Base-by-base conservation (phyloP, 495 filamentous ascomycete species). In the Jackrogersella minutella region DNA sequence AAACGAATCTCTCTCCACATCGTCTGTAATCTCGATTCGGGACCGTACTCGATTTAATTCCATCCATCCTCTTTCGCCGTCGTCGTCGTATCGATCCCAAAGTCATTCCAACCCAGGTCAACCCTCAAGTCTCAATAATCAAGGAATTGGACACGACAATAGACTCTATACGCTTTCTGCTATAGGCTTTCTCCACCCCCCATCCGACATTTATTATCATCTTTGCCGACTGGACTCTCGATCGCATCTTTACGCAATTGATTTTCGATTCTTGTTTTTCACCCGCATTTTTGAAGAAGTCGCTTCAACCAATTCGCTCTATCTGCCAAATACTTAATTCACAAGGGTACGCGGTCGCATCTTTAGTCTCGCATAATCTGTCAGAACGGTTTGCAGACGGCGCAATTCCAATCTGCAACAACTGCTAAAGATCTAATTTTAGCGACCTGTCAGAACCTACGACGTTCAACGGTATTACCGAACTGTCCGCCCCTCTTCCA, bases 141-240 rank as follows among this genome's bases (percentile, higher is more conserved):
- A 63, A 59, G 60, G 31, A 65, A 14, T 40, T 60, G 13, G 37
- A 7, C n/a, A 64, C 49, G 40, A 55, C 49, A 59, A 55, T 60
- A 60, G 41, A 57, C 66, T 64, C 53, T 49, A 5, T 21, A 46
- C 21, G 6, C 50, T 44, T 58, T 61, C 43, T 24, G 30, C 56
- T 31, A 64, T 69, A 64, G 60, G 61, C 61, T 64, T 69, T 69
- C 66, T 69, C 66, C 66, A 69, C 56, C 60, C 34, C 21, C 37
- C 43, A 61, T 64, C 60, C 66, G 60, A 56, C 69, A 53, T 68
- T 62, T 37, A 46, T 59, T 64, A 44, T 36, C 64, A 50, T 58
- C 41, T 73, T 66, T 61, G 36, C 52, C 60, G 66, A 69, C 61
- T 62, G 56, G 61, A 58, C 37, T 69, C 41, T 61, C 33, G 60